Conservation (phyloP, 2,329 filamentous ascomycete species). For the Trichoderma pleuroti region DNA sequence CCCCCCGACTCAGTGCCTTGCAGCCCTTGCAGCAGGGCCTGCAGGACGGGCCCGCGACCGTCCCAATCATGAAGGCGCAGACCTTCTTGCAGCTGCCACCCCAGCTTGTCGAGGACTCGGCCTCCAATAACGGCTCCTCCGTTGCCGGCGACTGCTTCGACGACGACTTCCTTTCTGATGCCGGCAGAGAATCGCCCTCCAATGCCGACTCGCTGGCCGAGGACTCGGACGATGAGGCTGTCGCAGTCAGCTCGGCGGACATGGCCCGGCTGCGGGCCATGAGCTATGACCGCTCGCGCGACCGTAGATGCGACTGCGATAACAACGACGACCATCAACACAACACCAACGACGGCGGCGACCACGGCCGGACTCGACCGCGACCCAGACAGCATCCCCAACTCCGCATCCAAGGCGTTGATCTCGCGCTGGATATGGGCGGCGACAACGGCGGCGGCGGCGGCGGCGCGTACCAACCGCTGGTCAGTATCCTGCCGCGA, state of each 20-base stretch:
- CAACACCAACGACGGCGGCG: background rate
- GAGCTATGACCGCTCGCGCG: conserved; percentile 7
- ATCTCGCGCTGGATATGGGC: background rate
- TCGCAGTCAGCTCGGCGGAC: conserved; percentile 25
- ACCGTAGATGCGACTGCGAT: background rate
- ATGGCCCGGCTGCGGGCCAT: conserved; percentile 26
- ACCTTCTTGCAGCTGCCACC: conserved; percentile 22
- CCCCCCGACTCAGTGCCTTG: conserved; percentile 20
- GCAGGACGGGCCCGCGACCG: conserved; percentile 22
- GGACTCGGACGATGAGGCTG: conserved; percentile 20
- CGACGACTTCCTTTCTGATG: conserved; percentile 18
- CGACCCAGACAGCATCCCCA: background rate
- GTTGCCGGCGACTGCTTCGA: conserved; percentile 22
- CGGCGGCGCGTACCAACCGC: conserved; percentile 1
- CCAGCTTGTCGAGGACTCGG: conserved; percentile 24
- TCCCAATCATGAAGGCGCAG: conserved; percentile 29
- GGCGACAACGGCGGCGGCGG: background rate
- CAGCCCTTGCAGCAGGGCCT: conserved; percentile 22
- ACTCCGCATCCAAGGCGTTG: background rate
- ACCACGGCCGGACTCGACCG: background rate
- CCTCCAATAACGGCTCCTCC: conserved; percentile 23
- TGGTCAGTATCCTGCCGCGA: conserved; percentile 33
- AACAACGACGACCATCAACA: background rate
- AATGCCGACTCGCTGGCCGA: conserved; percentile 19
- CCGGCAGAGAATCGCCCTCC: conserved; percentile 18